phyloP scores from a whole-genome alignment of 257 asterid genomes.

The Nicotiana knightiana region DNA sequence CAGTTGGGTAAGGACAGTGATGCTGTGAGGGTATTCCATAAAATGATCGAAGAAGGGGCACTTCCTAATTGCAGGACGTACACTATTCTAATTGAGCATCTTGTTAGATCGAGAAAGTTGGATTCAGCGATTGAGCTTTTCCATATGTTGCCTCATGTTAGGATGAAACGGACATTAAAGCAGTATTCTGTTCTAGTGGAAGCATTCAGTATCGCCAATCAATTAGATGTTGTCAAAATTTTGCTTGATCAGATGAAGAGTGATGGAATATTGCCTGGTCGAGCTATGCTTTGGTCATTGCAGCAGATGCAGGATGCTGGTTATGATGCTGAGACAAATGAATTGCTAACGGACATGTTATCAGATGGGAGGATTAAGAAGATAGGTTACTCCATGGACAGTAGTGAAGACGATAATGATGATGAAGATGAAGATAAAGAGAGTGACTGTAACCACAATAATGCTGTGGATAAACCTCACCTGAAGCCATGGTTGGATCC shows the following conservation, averaged over 20 bases:
- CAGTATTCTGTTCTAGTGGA: conserved; percentile 67
- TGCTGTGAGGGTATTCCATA: conserved; percentile 52
- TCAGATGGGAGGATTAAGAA: conserved; percentile 70
- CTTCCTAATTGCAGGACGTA: conserved; percentile 87
- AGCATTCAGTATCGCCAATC: conserved; percentile 38
- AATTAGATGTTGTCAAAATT: conserved; percentile 43
- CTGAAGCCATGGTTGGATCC: conserved; percentile 95
- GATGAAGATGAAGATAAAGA: conserved; percentile 48
- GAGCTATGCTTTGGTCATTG: conserved; percentile 60
- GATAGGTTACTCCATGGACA: conserved; percentile 38
- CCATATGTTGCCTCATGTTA: conserved; percentile 58
- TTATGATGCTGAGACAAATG: conserved; percentile 46
- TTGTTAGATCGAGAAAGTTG: conserved; percentile 40
- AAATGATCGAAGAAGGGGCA: conserved; percentile 72
- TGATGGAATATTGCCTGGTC: conserved; percentile 85
- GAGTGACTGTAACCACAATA: conserved; percentile 17
- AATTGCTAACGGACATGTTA: conserved; percentile 50
- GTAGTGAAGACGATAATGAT: conserved; percentile 43
- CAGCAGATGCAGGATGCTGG: conserved; percentile 67
- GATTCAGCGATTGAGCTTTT: conserved; percentile 65
- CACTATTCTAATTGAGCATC: conserved; percentile 74
- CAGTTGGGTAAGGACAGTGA: conserved; percentile 56
- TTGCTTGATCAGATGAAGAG: conserved; percentile 74
- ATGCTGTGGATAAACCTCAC: conserved; percentile 30
- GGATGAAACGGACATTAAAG: conserved; percentile 61